Percentiles rank a stretch among this genome's conserved stretches.
phyloP scores from a whole-genome alignment of 179 eudicot species.

The Silene noctiflora region DNA sequence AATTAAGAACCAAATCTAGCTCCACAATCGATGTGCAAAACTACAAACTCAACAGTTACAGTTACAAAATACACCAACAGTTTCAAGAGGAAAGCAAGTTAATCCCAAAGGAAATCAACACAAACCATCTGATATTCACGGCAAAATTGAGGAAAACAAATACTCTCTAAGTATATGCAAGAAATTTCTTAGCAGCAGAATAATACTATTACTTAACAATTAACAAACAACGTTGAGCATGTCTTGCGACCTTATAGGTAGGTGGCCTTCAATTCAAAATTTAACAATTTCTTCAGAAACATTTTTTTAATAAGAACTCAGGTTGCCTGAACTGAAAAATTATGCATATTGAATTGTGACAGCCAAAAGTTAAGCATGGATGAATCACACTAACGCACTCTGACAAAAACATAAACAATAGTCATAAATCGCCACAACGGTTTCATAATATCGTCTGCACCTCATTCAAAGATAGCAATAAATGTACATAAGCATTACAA shows the following conservation, averaged over 20 bases:
- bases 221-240: neutral
- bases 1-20: neutral
- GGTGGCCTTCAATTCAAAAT: too few relatives aligned
- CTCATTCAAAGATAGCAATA: too few relatives aligned
- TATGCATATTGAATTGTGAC: neutral
- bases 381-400: too few relatives aligned
- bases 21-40: neutral
- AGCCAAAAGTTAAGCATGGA: neutral
- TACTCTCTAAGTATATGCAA: neutral
- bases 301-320: too few relatives aligned
- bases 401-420: too few relatives aligned
- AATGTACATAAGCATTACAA: too few relatives aligned
- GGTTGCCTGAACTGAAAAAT: too few relatives aligned
- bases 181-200: neutral
- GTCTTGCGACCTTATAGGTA: too few relatives aligned
- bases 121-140: neutral
- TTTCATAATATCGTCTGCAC: too few relatives aligned
- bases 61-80: neutral
- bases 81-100: neutral
- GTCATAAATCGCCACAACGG: too few relatives aligned
- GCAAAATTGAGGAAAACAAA: conserved; percentile 1
- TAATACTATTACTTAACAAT: too few relatives aligned
- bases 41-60: neutral
- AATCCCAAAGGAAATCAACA: conserved; percentile 3
- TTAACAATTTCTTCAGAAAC: too few relatives aligned